These are phyloP conservation scores for Porphyrellus sp. DNA, from an alignment of 1,284 basidiomycete species.

Conservation along the genomic window DNA sequence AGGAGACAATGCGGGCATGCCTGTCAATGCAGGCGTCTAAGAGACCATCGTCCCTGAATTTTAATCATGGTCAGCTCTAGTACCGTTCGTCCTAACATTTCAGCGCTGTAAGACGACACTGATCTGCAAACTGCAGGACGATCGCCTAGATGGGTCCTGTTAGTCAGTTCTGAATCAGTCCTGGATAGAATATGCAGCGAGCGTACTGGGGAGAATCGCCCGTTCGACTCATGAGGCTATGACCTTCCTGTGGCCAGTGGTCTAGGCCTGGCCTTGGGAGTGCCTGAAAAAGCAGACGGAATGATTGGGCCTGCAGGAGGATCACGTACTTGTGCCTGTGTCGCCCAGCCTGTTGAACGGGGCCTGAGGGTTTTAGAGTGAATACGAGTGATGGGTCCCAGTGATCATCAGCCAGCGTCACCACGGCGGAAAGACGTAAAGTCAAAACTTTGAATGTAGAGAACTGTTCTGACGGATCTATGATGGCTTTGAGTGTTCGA, in stretches of 20 bases:
- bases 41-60: constrained; percentile 12
- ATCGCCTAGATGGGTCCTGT: not conserved
- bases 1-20: not conserved
- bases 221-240: no score
- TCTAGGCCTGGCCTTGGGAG: not conserved
- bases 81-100: not conserved
- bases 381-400: no score
- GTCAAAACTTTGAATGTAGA: not conserved
- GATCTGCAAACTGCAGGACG: not conserved
- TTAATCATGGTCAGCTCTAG: not conserved
- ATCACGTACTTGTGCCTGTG: constrained; percentile 1
- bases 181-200: no score
- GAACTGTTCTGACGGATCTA: no score
- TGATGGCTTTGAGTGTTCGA: no score
- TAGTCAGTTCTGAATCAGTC: not conserved
- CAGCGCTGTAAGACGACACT: not conserved
- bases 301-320: not conserved
- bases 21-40: not conserved
- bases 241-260: not conserved
- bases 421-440: not conserved
- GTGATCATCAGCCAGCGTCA: no score
- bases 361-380: no score
- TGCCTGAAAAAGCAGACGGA: not conserved
- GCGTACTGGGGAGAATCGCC: no score
- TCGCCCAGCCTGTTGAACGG: not conserved